Percentiles rank a stretch among this genome's conserved stretches.
These are phyloP conservation scores for Aspergillus viridinutans DNA, from an alignment of 2,329 filamentous ascomycete genomes.

Conservation along the genomic window DNA sequence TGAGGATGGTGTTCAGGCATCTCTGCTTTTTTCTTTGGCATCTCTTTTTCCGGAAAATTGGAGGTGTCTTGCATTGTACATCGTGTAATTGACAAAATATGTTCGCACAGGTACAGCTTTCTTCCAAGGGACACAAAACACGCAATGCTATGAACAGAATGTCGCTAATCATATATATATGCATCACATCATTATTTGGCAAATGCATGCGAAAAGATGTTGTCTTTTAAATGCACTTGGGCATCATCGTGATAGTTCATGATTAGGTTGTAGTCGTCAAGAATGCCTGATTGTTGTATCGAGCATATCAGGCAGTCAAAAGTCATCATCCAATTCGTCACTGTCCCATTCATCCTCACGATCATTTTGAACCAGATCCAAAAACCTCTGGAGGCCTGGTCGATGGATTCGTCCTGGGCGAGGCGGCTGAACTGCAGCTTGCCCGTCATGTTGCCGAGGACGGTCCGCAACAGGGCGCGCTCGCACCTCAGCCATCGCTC, in stretches of 20 bases:
- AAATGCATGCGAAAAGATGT: background rate
- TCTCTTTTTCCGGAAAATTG: background rate
- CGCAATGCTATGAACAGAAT: background rate
- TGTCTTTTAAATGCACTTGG: background rate
- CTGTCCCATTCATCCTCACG: slow-evolving; percentile 58
- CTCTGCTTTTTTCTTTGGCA: background rate
- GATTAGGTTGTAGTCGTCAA: background rate
- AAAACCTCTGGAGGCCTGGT: slow-evolving; percentile 47
- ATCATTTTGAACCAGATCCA: slow-evolving; percentile 50
- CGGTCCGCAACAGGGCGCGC: slow-evolving; percentile 22
- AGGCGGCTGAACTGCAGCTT: background rate
- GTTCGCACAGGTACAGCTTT: background rate
- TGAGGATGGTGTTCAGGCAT: no score
- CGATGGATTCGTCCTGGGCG: slow-evolving; percentile 15
- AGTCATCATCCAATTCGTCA: slow-evolving; percentile 50
- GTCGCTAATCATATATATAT: background rate
- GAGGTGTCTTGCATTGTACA: background rate
- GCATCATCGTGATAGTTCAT: background rate
- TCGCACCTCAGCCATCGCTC: slow-evolving; percentile 36
- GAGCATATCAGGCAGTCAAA: slow-evolving; percentile 11
- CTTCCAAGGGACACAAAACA: background rate
- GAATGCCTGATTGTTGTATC: background rate
- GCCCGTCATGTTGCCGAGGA: slow-evolving; percentile 5
- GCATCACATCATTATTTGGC: background rate
- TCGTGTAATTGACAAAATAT: background rate